Conservation (phyloP, 495 filamentous ascomycete species). For the Aspergillus avenaceus region DNA sequence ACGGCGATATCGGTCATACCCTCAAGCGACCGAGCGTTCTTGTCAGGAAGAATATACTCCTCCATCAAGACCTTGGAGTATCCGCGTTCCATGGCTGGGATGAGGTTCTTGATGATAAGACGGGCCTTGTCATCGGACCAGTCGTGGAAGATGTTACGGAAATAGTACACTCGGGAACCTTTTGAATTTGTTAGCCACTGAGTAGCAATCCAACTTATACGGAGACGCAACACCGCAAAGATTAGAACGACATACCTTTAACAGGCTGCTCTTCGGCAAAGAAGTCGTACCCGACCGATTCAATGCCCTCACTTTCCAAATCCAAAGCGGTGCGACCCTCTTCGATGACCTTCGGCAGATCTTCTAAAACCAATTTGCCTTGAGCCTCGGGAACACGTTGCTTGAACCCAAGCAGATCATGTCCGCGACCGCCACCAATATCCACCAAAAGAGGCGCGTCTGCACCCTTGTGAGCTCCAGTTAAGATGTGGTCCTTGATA, state of each 20-base stretch:
- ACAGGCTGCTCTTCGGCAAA: conserved; percentile 28
- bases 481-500: conserved; percentile 18
- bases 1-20: conserved; percentile 2
- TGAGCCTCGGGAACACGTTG: conserved; percentile 20
- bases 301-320: conserved; percentile 18
- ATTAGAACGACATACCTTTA: conserved; percentile 30
- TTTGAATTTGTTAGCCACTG: neutral
- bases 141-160: conserved; percentile 3
- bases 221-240: no score
- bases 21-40: neutral
- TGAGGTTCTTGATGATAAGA: neutral
- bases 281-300: conserved; percentile 25
- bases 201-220: neutral
- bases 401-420: conserved; percentile 35
- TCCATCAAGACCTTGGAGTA: conserved; percentile 5
- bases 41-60: conserved; percentile 1
- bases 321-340: conserved; percentile 15
- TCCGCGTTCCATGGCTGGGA: neutral
- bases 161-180: neutral
- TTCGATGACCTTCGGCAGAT: conserved; percentile 14
- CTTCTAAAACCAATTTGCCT: conserved; percentile 20
- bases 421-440: conserved; percentile 46
- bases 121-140: conserved; percentile 1
- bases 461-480: conserved; percentile 8
- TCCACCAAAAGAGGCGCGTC: conserved; percentile 41